Evolutionary conservation across 768 basidiomycete genomes (phyloP), one percentile per base, ranked within the genome.

Genomic region (Sistotremastrum niveocremeum): DNA sequence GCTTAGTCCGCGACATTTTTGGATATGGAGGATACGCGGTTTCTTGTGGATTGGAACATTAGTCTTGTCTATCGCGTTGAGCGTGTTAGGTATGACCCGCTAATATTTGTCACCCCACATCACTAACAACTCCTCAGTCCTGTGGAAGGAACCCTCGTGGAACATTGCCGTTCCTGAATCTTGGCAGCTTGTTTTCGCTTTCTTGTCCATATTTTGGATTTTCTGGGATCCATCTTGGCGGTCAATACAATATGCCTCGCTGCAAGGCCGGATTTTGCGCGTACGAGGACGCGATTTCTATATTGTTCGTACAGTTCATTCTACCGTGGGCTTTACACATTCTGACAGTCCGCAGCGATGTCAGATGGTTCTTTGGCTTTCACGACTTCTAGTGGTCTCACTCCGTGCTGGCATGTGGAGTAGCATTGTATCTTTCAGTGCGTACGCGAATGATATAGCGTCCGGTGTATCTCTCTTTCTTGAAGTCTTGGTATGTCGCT

Each of bases 181-280:
- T 7, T 50, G 58, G 4, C 63, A 81, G 43, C 78, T 84, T 2
- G 31, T 67, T 3, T 39, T 84, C 12, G 62, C 68, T 31, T 39
- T 79, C 1, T 7, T 75, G 10, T 88, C 88, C 12, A 56, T 90
- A 10, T 55, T 81, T 5, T 93, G 89, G 81, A 77, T 78, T 1
- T 76, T 72, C 2, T 94, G 90, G 90, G 79, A 94, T 57, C 89
- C 87, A 8, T 84, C 83, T 12, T 89, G 88, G 60, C 62, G 71
- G 28, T 65, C 72, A 7, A 64, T 74, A 45, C 70, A 71, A 51
- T 71, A 65, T 52, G 77, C 80, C 8, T 72, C 74, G 53, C 64
- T 73, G 37, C 84, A 87, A 65, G 83, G 85, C 2, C 74, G 84
- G 12, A 73, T 78, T 50, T 69, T 87, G 28, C 75, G 81, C 42